Conservation (phyloP, 768 basidiomycete species). For the Termitomyces sp. region DNA sequence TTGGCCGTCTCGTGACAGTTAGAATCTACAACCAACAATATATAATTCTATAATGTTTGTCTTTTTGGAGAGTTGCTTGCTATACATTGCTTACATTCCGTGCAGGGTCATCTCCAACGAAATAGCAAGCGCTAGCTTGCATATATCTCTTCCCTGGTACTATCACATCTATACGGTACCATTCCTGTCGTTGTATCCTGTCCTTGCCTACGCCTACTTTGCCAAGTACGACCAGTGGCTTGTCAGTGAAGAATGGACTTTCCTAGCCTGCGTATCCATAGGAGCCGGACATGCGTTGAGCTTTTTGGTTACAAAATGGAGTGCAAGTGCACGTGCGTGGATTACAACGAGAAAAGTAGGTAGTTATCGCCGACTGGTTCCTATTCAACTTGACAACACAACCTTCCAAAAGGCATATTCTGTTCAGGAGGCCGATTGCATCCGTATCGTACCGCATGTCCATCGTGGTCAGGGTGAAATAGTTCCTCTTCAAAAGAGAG, state of each 20-base stretch:
- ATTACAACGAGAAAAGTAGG: slow-evolving; percentile 73
- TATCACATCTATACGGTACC: slow-evolving; percentile 71
- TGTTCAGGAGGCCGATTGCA: slow-evolving; percentile 69
- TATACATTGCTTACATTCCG: slow-evolving; percentile 1
- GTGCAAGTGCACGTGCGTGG: slow-evolving; percentile 67
- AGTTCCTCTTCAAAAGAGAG: slow-evolving; percentile 65
- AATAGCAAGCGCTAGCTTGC: slow-evolving; percentile 63
- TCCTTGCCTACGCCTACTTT: slow-evolving; percentile 89
- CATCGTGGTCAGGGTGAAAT: slow-evolving; percentile 91
- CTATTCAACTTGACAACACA: slow-evolving; percentile 1
- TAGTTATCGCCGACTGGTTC: not conserved
- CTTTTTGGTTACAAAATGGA: slow-evolving; percentile 91
- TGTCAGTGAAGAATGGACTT: slow-evolving; percentile 96
- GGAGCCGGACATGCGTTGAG: slow-evolving; percentile 88
- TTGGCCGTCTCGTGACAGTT: not conserved
- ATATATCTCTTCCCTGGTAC: slow-evolving; percentile 62
- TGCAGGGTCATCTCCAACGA: slow-evolving; percentile 58
- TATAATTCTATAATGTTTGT: slow-evolving; percentile 14
- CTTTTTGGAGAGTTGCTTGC: not conserved
- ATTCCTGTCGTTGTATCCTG: slow-evolving; percentile 75
- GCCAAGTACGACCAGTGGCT: slow-evolving; percentile 89
- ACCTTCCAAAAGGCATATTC: slow-evolving; percentile 45
- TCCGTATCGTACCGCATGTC: slow-evolving; percentile 73
- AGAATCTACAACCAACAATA: not conserved
- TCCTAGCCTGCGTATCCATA: slow-evolving; percentile 82